Evolutionary conservation across 306 rosid species (phyloP).

Genomic region (Vigna angularis): DNA sequence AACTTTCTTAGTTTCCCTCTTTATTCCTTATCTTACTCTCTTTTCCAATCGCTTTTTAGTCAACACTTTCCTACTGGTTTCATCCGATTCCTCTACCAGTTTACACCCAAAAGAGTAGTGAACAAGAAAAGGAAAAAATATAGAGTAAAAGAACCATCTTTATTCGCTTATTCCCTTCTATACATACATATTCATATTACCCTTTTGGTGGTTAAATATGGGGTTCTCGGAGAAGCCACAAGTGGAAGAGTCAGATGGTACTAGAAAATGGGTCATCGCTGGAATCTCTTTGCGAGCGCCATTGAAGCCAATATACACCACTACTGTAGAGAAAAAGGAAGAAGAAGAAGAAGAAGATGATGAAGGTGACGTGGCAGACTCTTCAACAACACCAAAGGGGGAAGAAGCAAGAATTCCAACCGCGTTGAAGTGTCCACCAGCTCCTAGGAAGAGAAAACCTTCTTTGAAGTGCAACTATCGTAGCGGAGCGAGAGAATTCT

Average conservation of each 20-base stretch:
- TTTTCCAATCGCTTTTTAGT: conserved; percentile 33
- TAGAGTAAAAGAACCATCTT: not conserved
- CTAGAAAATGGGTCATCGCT: conserved; percentile 70
- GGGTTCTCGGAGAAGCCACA: conserved; percentile 65
- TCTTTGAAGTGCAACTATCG: conserved; percentile 66
- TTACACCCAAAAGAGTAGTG: conserved; percentile 31
- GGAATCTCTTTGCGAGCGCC: conserved; percentile 70
- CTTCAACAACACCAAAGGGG: conserved; percentile 75
- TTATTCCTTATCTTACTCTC: conserved; percentile 43
- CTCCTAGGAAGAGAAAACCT: conserved; percentile 77
- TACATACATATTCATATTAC: conserved; percentile 28
- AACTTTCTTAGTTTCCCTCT: conserved; percentile 38
- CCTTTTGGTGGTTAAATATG: conserved; percentile 52
- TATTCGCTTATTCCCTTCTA: conserved; percentile 51
- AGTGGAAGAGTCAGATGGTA: conserved; percentile 55
- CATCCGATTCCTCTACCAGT: conserved; percentile 54
- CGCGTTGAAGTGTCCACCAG: conserved; percentile 74
- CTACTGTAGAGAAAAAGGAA: conserved; percentile 43
- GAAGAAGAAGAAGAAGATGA: conserved; percentile 4
- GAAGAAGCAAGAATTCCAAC: conserved; percentile 67
- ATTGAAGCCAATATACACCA: conserved; percentile 66
- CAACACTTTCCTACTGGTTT: conserved; percentile 64
- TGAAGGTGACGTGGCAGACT: conserved; percentile 46
- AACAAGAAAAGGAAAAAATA: not conserved
- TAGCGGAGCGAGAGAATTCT: conserved; percentile 59